phyloP scores from a whole-genome alignment of 345 rosid species.

The Eutrema japonicum region DNA sequence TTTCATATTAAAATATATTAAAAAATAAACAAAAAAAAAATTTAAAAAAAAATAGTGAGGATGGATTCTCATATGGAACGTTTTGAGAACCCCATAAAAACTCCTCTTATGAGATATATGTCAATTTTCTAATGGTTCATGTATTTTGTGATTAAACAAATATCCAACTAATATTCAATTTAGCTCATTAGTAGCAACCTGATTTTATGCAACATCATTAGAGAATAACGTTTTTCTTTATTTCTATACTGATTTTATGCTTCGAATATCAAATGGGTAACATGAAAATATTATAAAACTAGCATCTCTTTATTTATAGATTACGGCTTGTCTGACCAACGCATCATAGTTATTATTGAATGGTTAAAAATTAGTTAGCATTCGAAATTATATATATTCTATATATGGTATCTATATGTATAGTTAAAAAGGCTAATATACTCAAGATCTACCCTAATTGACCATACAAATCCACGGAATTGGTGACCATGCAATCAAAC shows the following conservation, averaged over 20 bases:
- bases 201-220: conserved; percentile 14
- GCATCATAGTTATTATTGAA: neutral
- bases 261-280: conserved; percentile 4
- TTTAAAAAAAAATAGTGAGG: too few species aligned
- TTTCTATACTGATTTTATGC: conserved; percentile 15
- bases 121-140: too few species aligned
- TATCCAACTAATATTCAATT: too few species aligned
- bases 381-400: neutral
- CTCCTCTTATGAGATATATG: too few species aligned
- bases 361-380: neutral
- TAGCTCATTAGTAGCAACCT: conserved; percentile 24
- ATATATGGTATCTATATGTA: neutral
- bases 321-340: conserved; percentile 24
- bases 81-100: too few species aligned
- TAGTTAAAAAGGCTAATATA: neutral
- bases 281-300: conserved; percentile 3
- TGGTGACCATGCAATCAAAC: conserved; percentile 12
- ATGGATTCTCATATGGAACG: too few species aligned
- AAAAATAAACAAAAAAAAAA: too few species aligned
- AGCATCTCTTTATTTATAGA: neutral
- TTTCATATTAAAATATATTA: too few species aligned
- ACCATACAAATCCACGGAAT: neutral
- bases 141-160: too few species aligned
- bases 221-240: conserved; percentile 3
- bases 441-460: neutral